Evolutionary conservation across 192 early-diverging fungal species (phyloP), one percentile per base, ranked within the genome.

Genomic region (Coemansia sp.): DNA sequence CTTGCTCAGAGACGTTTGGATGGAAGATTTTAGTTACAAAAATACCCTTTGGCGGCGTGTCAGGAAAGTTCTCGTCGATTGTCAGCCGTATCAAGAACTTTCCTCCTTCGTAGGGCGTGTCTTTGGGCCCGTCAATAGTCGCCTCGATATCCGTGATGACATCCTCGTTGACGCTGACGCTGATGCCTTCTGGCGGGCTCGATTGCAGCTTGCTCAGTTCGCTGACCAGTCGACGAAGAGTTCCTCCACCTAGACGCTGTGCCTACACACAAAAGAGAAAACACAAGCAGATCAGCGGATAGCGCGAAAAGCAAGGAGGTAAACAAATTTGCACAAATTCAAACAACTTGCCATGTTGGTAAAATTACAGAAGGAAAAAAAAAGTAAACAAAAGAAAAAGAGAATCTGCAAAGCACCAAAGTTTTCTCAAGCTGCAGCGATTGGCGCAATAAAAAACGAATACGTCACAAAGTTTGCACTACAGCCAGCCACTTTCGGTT

Each of bases 1-100:
- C 96, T 23, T 76, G 69, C 45, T 85, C 75, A 2, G 93, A 90
- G 0, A 98, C 93, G 69, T 98, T 98, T 7, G 96, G 96, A 73
- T 98, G 96, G 71, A 97, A 98, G 14, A 98, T 95, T 71, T 95
- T 96, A 42, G 96, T 98, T 11, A 89, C 53, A 79, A 98, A 96
- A 69, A 73, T 76, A 85, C 93, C 92, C 68, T 90, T 91, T 55
- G 95, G 95, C 14, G 95, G 93, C 0, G 85, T 79, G n/a, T 85
- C 65, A 0, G 94, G 95, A 68, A 91, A 98, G 57, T 89, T 86
- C 2, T 83, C 62, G 33, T 87, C 86, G 8, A 96, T 85, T 15
- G 82, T 65, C 11, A 96, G 69, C 33, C 87, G 85, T 19, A 96
- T 68, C 34, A 85, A 78, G 67, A 98, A 96, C 40, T 66, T 78